Evolutionary conservation across 73 alveolate species (phyloP).

Genomic region (Blepharisma stoltei): DNA sequence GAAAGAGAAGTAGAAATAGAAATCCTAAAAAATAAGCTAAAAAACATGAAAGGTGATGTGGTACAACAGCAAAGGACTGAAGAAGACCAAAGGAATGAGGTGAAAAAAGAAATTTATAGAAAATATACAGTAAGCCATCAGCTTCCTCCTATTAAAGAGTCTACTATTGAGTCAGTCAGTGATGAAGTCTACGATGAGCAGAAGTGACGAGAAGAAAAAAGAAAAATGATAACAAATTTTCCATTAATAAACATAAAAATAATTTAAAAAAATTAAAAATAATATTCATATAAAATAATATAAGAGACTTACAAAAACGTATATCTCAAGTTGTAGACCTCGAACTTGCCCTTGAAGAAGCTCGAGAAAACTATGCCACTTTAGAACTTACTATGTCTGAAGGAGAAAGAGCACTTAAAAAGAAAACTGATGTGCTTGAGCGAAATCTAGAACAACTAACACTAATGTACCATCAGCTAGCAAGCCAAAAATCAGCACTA

Average conservation of each 20-base stretch:
- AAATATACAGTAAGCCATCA: too few relatives aligned
- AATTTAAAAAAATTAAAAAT: too few relatives aligned
- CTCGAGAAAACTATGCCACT: constrained; percentile 48
- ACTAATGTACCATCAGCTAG: constrained; percentile 76
- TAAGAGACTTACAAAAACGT: constrained; percentile 51
- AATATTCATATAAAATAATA: constrained; percentile 29
- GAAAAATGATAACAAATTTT: too few relatives aligned
- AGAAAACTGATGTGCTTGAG: constrained; percentile 70
- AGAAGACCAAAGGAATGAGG: too few relatives aligned
- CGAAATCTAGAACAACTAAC: constrained; percentile 73
- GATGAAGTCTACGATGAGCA: too few relatives aligned
- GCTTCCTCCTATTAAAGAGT: too few relatives aligned
- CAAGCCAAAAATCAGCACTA: constrained; percentile 72
- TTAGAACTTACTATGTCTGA: constrained; percentile 44
- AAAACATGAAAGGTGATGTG: not conserved
- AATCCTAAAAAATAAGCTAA: not conserved
- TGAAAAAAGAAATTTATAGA: too few relatives aligned
- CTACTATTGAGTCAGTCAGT: too few relatives aligned
- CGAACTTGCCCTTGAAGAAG: constrained; percentile 58
- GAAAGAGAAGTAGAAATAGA: not conserved
- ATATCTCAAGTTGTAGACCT: constrained; percentile 54
- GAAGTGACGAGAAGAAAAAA: too few relatives aligned
- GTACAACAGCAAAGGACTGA: not conserved
- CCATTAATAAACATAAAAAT: too few relatives aligned
- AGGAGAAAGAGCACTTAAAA: constrained; percentile 72